phyloP scores from a whole-genome alignment of 2,329 filamentous ascomycete species.

The Stromatinia cepivora region DNA sequence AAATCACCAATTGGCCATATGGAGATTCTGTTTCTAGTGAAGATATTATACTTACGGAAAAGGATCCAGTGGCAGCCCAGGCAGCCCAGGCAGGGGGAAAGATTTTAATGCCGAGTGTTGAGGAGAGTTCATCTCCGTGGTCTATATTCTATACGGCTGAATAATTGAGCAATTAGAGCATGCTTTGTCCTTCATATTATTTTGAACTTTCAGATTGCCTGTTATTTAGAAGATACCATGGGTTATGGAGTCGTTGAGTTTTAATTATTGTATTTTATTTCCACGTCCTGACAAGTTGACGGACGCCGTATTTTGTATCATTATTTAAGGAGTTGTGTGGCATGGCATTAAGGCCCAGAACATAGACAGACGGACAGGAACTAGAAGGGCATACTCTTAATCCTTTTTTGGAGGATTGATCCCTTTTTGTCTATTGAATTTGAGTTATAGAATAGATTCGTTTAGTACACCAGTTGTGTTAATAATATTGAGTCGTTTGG shows the following conservation, averaged over 20 bases:
- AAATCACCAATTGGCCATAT: constrained; percentile 11
- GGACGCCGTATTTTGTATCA: background rate
- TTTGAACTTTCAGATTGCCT: background rate
- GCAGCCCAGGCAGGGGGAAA: background rate
- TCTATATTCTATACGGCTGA: constrained; percentile 8
- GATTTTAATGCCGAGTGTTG: constrained; percentile 6
- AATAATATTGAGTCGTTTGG: background rate
- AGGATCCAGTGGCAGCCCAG: constrained; percentile 4
- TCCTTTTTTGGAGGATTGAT: no score
- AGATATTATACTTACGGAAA: constrained; percentile 2
- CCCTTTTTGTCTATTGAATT: background rate
- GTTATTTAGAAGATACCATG: background rate
- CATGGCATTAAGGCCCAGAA: background rate
- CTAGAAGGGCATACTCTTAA: background rate
- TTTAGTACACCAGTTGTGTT: background rate
- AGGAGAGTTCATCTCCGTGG: constrained; percentile 15
- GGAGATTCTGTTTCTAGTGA: background rate
- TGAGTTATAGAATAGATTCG: background rate
- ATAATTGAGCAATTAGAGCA: background rate
- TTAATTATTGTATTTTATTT: background rate
- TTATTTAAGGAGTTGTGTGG: background rate
- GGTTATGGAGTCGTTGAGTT: background rate
- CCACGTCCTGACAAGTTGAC: background rate
- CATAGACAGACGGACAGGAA: background rate
- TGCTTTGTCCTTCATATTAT: background rate